Evolutionary conservation across 129 eudicot genomes (phyloP), one percentile per base, ranked within the genome.

Genomic region (Artemisia annua): DNA sequence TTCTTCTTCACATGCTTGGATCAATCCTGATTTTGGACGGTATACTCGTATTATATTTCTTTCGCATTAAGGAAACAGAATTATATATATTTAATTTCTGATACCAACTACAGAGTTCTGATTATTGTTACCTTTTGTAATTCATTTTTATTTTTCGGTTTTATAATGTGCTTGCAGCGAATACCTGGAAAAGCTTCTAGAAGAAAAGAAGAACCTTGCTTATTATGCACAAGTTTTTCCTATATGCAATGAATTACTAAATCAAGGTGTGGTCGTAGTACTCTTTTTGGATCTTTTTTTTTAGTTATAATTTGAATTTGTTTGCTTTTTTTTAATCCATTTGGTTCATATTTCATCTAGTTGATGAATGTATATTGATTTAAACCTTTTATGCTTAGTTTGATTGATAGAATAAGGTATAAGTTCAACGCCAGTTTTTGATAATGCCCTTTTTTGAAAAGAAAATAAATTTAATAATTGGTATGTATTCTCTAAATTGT

Each of bases 181-280:
- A 75, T 85, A 90, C 84, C 79, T 90, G 87, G 68, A 85, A 62
- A 89, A 79, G 80, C 81, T 90, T 73, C 73, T 87, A 32, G 85
- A 86, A 49, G 96, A 90, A 77, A 79, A 81, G 55, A 85, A 87
- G 72, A 89, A 79, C 73, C 83, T 90, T 54, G 85, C 72, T 35
- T 87, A 83, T 17, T 81, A 83, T 57, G 54, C 77, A 77, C 88
- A 83, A 57, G 80, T 68, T 35, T 85, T 90, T 56, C 96, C 96
- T 9, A 74, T 90, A 15, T 90, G 96, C 85, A 79, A 83, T 83
- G 65, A 87, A 28, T 85, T 90, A 71, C 72, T 87, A 67, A 81
- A 85, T 81, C 93, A 89, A 89, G 96, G 96, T 87, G 68, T 58
- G 28, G 46, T 61, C 61, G 54, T 20, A 64, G 18, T 52, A 70